Base-by-base conservation (phyloP, 2,329 filamentous ascomycete species). In the Plectosphaerella plurivora region DNA sequence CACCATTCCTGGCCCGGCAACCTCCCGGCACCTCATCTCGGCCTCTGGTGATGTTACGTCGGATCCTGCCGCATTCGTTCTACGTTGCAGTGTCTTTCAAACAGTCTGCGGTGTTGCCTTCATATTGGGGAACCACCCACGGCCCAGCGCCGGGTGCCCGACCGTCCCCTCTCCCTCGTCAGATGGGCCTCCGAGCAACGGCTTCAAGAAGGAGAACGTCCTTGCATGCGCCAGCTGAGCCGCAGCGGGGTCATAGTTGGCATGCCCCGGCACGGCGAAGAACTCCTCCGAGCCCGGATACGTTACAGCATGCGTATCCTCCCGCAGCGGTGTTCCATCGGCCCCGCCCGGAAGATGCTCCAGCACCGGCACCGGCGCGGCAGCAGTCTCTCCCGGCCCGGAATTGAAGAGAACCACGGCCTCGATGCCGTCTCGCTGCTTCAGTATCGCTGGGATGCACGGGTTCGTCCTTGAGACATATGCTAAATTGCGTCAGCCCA, bases 211-310 rank as follows among this genome's bases (percentile, higher is more conserved):
- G 0, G 74, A 69, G 2, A 90, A 68, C 50, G 74, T 84, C 2
- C 88, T 77, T 0, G 86, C 88, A 62, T 91, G 87, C 0, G 84
- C 76, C 0, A 89, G 71, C 0, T 77, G 73, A 28, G 84, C 86
- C 0, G 77, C 69, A 4, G 73, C 66, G 53, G 78, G 73, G 53
- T 78, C 68, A 65, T 82, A 87, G 53, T 75, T 65, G 0, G 60
- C 47, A 41, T 78, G 72, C 10, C 75, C 75, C 0, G 83, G 82
- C 0, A 79, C 59, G 1, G 62, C 68, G 58, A 81, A 82, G 1
- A 68, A 60, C 1, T 72, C 73, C 3, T 64, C 47, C 3, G 56
- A 57, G 1, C 50, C 61, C 0, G 70, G 68, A 14, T 78, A 74
- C 1, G 70, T 12, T 12, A 33, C 28, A 12, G 11, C 28, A 33